Conservation (phyloP, 805 yeast species). For the Cyberlindnera euphorbiiphila region DNA sequence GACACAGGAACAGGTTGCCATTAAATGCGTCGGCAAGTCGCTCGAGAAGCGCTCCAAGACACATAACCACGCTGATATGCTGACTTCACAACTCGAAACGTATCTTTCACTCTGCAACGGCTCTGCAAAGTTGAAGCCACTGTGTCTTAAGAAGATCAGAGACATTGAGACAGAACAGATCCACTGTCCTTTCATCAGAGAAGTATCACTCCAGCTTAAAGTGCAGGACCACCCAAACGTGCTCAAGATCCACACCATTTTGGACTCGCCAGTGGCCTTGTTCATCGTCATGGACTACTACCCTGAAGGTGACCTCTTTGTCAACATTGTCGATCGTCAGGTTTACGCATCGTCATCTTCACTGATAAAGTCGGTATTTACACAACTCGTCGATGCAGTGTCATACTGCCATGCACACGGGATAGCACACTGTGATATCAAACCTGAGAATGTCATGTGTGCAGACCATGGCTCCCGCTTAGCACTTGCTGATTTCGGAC, state of each 20-base stretch:
- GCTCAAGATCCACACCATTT: conserved; percentile 68
- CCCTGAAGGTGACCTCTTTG: conserved; percentile 82
- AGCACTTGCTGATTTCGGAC: conserved; percentile 83
- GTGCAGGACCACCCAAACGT: conserved; percentile 81
- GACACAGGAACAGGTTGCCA: conserved; percentile 55
- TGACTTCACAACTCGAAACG: conserved; percentile 21
- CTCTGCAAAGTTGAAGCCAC: conserved; percentile 13
- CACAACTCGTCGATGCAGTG: conserved; percentile 80
- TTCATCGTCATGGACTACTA: conserved; percentile 84
- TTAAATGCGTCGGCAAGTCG: conserved; percentile 61
- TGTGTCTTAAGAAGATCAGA: conserved; percentile 22
- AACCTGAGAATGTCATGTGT: conserved; percentile 89
- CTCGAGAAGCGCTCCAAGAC: conserved; percentile 22
- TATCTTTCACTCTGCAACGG: conserved; percentile 1
- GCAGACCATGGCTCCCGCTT: conserved; percentile 50
- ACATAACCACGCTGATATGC: conserved; percentile 7
- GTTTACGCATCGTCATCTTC: conserved; percentile 45
- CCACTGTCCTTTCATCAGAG: conserved; percentile 44
- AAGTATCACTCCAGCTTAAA: conserved; percentile 66
- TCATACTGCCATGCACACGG: conserved; percentile 76
- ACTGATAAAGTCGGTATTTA: conserved; percentile 53
- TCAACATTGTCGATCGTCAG: conserved; percentile 73
- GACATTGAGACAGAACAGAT: conserved; percentile 13
- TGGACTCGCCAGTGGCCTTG: conserved; percentile 52
- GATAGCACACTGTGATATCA: conserved; percentile 91